Conservation (phyloP, 257 asterid species). For the Nicotiana otophora region DNA sequence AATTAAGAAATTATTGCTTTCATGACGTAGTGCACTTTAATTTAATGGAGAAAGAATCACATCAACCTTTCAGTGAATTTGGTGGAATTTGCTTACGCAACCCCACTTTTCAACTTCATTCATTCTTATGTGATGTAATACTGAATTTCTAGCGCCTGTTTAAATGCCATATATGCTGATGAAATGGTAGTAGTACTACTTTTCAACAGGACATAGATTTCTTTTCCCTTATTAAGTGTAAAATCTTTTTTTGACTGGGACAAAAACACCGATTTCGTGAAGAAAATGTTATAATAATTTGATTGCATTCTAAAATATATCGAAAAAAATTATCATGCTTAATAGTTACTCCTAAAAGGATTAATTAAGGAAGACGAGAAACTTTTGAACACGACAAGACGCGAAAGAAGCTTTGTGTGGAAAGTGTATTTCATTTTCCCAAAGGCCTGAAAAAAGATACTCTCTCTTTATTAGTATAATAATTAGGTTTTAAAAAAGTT, state of each 20-base stretch:
- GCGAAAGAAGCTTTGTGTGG: no score
- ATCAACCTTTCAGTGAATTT: neutral
- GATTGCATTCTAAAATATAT: no score
- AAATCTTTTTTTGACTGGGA: neutral
- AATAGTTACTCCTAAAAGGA: no score
- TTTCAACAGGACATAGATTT: neutral
- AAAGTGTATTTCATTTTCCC: no score
- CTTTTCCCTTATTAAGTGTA: neutral
- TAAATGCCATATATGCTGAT: neutral
- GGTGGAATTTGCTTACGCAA: slow-evolving; percentile 3
- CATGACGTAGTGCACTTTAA: slow-evolving; percentile 1
- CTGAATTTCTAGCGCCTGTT: neutral
- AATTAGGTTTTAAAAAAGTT: no score
- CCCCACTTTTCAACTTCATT: slow-evolving; percentile 1
- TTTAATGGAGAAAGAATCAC: neutral
- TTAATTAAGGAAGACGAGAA: no score
- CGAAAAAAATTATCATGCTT: no score
- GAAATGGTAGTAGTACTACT: neutral
- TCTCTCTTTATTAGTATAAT: no score
- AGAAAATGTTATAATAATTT: no score
- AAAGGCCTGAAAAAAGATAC: no score
- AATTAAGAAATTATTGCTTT: neutral
- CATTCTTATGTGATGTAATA: neutral
- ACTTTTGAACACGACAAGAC: no score
- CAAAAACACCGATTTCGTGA: no score